Percentiles rank a stretch among this genome's conserved stretches.
phyloP scores from a whole-genome alignment of 495 filamentous ascomycete species.

The Lasiosphaeria miniovina region DNA sequence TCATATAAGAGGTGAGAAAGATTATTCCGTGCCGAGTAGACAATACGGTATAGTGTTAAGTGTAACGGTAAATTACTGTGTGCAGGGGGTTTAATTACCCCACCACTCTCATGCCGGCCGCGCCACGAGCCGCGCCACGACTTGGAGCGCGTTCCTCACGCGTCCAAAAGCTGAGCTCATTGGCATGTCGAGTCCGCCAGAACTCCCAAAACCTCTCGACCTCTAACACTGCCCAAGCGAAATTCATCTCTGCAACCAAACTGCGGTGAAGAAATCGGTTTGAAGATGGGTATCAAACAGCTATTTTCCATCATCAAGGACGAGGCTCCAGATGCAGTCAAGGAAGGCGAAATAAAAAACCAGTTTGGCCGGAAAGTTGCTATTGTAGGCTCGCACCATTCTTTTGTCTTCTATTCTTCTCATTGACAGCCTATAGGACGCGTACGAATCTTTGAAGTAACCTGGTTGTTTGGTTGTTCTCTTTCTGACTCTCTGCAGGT shows the following conservation, averaged over 20 bases:
- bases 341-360: slow-evolving; percentile 94
- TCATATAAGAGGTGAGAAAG: too few relatives aligned
- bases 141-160: slow-evolving; percentile 17
- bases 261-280: background rate
- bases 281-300: slow-evolving; percentile 85
- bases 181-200: slow-evolving; percentile 26
- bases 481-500: slow-evolving; percentile 48
- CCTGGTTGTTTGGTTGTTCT: background rate
- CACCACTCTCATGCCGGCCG: slow-evolving; percentile 19
- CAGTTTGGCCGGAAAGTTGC: slow-evolving; percentile 97
- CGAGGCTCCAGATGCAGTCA: slow-evolving; percentile 89
- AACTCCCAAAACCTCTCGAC: background rate
- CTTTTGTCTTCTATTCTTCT: background rate
- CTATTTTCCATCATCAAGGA: slow-evolving; percentile 87
- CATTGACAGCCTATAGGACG: slow-evolving; percentile 59
- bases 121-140: background rate
- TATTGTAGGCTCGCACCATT: slow-evolving; percentile 61
- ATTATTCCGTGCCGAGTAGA: too few relatives aligned
- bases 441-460: slow-evolving; percentile 53
- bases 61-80: background rate
- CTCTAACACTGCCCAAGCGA: background rate
- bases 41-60: too few relatives aligned
- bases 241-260: background rate
- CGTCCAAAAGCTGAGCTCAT: slow-evolving; percentile 18
- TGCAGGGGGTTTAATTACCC: slow-evolving; percentile 24